Evolutionary conservation across 805 yeast species (phyloP).

Genomic region (Candida mattraensis): DNA sequence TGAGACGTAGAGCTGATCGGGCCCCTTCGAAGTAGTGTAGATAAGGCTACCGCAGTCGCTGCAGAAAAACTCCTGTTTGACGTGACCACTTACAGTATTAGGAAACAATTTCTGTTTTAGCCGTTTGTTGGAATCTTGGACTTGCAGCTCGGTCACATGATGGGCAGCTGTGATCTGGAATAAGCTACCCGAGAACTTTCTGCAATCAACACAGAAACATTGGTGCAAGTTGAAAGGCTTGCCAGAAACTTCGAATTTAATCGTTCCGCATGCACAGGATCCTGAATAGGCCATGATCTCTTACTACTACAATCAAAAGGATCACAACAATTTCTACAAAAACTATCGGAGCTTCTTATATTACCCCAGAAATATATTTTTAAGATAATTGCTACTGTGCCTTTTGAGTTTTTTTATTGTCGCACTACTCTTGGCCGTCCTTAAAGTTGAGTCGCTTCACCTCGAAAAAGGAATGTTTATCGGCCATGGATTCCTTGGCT

Average conservation of each 20-base stretch:
- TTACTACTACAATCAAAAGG: too few species aligned
- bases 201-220: not conserved
- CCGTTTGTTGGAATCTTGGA: not conserved
- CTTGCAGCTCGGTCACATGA: not conserved
- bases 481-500: too few species aligned
- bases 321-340: too few species aligned
- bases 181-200: not conserved
- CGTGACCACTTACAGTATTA: not conserved
- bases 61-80: not conserved
- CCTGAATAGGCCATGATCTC: too few species aligned
- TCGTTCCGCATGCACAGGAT: not conserved
- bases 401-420: too few species aligned
- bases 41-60: conserved; percentile 1
- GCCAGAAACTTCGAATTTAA: not conserved
- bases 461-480: too few species aligned
- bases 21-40: not conserved
- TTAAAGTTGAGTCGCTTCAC: too few species aligned
- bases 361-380: too few species aligned
- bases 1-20: not conserved
- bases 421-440: too few species aligned
- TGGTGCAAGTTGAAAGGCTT: not conserved
- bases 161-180: not conserved
- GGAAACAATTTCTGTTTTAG: not conserved
- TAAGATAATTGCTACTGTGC: too few species aligned
- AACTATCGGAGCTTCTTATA: too few species aligned